Conservation (phyloP, 129 eudicot species). For the Dittrichia graveolens region DNA sequence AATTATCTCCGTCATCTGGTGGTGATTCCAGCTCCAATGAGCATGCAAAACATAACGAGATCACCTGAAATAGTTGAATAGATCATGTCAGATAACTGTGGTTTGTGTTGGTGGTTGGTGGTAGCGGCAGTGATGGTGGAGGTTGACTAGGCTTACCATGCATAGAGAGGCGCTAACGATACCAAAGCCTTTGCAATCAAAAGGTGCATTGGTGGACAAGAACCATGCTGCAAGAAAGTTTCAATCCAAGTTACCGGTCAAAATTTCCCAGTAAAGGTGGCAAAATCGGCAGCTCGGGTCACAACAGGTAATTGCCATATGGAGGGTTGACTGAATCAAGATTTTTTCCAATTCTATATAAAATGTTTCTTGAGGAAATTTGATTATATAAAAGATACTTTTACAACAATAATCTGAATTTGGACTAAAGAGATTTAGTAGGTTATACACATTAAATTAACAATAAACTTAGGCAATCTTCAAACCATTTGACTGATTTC, state of each 20-base stretch:
- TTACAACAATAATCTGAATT: neutral
- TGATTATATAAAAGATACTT: neutral
- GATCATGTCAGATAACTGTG: neutral
- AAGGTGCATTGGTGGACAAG: slow-evolving; percentile 77
- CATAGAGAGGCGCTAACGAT: slow-evolving; percentile 71
- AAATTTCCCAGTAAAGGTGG: neutral
- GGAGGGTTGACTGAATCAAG: neutral
- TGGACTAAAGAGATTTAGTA: neutral
- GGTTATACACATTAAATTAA: neutral
- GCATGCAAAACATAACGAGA: slow-evolving; percentile 64
- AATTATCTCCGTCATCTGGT: slow-evolving; percentile 41
- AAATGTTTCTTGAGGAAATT: neutral
- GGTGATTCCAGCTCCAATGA: slow-evolving; percentile 51
- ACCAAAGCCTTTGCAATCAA: slow-evolving; percentile 94
- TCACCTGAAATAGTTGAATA: slow-evolving; percentile 44
- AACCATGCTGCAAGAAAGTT: slow-evolving; percentile 72
- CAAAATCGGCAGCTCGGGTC: neutral
- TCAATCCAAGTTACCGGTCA: neutral
- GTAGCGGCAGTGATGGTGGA: slow-evolving; percentile 18
- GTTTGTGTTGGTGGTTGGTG: slow-evolving; percentile 4
- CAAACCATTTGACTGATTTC: slow-evolving; percentile 1
- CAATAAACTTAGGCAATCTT: slow-evolving; percentile 7
- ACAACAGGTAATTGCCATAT: neutral
- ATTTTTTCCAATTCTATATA: neutral
- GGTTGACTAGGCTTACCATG: slow-evolving; percentile 55